Evolutionary conservation across 2,329 filamentous ascomycete genomes (phyloP).

Genomic region (Botrytis galanthina): DNA sequence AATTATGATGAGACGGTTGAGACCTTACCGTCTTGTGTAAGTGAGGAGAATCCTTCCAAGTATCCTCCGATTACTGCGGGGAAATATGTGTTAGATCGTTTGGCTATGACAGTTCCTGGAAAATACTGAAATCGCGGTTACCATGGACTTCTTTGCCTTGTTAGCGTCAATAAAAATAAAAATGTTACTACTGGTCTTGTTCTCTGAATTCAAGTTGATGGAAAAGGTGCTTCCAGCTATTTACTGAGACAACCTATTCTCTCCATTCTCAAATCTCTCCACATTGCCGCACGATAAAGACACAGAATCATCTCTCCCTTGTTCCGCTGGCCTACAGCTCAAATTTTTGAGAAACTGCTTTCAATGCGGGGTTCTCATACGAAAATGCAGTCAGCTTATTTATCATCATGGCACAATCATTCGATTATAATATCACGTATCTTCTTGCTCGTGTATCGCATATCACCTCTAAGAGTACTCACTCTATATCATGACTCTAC

Average conservation of each 20-base stretch:
- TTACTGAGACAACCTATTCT: background rate
- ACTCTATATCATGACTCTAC: background rate
- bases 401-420: background rate
- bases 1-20: slow-evolving; percentile 38
- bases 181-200: background rate
- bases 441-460: background rate
- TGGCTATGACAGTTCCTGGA: slow-evolving; percentile 33
- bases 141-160: background rate
- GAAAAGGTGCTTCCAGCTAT: background rate
- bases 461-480: background rate
- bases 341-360: background rate
- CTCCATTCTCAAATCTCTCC: background rate
- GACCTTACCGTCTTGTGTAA: slow-evolving; percentile 35
- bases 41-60: slow-evolving; percentile 32
- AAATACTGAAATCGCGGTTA: slow-evolving; percentile 4
- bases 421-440: background rate
- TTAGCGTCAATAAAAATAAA: background rate
- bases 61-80: slow-evolving; percentile 36
- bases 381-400: background rate
- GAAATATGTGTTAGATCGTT: slow-evolving; percentile 35
- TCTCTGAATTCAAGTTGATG: background rate
- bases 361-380: background rate
- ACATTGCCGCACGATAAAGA: background rate
- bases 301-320: background rate
- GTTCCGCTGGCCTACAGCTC: background rate